Evolutionary conservation across 1,284 basidiomycete genomes (phyloP).

Genomic region (Ustilago sp.): DNA sequence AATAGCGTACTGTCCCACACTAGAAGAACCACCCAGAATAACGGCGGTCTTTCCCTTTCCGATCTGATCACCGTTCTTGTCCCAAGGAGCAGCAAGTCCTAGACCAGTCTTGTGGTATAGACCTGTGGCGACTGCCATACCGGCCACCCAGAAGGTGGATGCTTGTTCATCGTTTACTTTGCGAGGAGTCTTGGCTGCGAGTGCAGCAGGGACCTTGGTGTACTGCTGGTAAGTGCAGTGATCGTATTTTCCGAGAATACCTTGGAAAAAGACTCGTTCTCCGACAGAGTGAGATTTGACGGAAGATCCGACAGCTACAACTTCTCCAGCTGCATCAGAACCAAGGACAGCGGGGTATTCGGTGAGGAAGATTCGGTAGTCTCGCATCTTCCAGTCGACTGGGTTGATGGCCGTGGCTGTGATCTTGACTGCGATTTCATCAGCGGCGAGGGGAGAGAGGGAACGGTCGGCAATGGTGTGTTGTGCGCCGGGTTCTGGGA

Average conservation of each 20-base stretch:
- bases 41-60: slow-evolving; percentile 54
- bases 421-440: slow-evolving; percentile 51
- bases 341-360: slow-evolving; percentile 53
- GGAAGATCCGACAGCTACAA: slow-evolving; percentile 33
- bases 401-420: slow-evolving; percentile 61
- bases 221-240: slow-evolving; percentile 59
- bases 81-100: slow-evolving; percentile 46
- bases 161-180: slow-evolving; percentile 57
- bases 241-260: slow-evolving; percentile 50
- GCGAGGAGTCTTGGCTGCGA: slow-evolving; percentile 47
- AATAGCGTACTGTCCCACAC: slow-evolving; percentile 60
- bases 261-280: slow-evolving; percentile 63
- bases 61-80: slow-evolving; percentile 34
- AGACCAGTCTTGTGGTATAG: slow-evolving; percentile 52
- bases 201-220: slow-evolving; percentile 44
- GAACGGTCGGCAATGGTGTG: slow-evolving; percentile 34
- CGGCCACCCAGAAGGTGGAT: slow-evolving; percentile 51
- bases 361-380: slow-evolving; percentile 42
- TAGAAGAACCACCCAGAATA: slow-evolving; percentile 54
- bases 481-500: slow-evolving; percentile 37
- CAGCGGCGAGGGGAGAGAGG: slow-evolving; percentile 25
- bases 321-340: slow-evolving; percentile 54
- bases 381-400: slow-evolving; percentile 59
- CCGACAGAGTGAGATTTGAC: slow-evolving; percentile 44
- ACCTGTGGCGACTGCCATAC: slow-evolving; percentile 40